Evolutionary conservation across 164 flowering plant species (phyloP), one percentile per base, ranked within the genome.

Genomic region (Cinnamomum chago): DNA sequence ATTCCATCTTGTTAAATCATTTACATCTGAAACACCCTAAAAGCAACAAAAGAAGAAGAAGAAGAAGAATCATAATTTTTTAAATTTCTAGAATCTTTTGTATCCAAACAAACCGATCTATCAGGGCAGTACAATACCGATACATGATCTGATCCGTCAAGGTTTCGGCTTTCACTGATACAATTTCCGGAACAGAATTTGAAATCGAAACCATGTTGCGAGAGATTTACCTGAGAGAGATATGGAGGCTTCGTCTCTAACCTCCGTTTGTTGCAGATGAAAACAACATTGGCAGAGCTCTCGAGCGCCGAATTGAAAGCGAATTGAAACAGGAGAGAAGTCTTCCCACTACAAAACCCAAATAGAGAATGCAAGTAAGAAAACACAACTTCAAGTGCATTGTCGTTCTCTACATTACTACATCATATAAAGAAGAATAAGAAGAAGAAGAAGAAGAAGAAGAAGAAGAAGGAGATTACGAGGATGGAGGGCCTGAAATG

Each of bases 271-370:
- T 83, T 85, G 87, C 94, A 92, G 25, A 94, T 81, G 84, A 92
- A 89, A 22, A 90, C 86, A 9, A 90, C 97, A 0, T 72, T 51
- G 50, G 64, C 47, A 23, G 35, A 18, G 72, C 70, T 70, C 6
- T 78, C 74, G 64, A 69, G 15, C 10, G 88, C 90, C 10, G 78
- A 65, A 81, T 92, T 94, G 58, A 86, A 76, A 24, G 96, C 96
- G 76, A 85, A 94, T 80, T 94, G 98, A 83, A 92, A 92, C 0
- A 89, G 87, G 51, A 94, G 76, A 2, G 98, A 94, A 17, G 98
- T 92, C 80, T 94, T 94, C 64, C 98, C 98, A 9, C 97, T 92
- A 84, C 5, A 20, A 22, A 23, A 22, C 15, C 62, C 24, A 13
- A 28, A 76, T 30, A 23, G 23, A 62, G 47, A 10, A 60, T 15